Evolutionary conservation across 2,329 filamentous ascomycete genomes (phyloP).

Genomic region (Trichoderma atroviride): DNA sequence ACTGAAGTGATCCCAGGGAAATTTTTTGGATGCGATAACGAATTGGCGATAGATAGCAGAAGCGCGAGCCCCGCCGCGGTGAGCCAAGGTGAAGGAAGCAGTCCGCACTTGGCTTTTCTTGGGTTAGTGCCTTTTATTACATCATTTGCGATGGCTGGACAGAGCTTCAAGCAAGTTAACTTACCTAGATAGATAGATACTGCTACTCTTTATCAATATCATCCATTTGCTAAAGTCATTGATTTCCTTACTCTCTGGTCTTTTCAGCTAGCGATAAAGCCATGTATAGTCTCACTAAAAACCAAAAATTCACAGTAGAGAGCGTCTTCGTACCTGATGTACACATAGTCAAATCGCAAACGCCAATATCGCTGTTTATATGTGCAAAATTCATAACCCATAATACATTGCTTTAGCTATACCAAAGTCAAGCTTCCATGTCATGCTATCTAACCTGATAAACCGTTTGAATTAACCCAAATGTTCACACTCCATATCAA

Average conservation of each 20-base stretch:
- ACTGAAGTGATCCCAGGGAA: slow-evolving; percentile 28
- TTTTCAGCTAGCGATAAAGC: not conserved
- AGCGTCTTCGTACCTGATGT: not conserved
- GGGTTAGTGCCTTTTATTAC: not conserved
- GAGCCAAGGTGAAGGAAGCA: slow-evolving; percentile 27
- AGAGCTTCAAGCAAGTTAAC: not conserved
- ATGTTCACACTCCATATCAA: not conserved
- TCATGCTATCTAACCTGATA: slow-evolving; percentile 17
- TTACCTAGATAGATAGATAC: not conserved
- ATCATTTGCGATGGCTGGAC: not conserved
- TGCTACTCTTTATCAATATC: not conserved
- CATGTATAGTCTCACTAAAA: not conserved
- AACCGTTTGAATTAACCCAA: slow-evolving; percentile 17
- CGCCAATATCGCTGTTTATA: not conserved
- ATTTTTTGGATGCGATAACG: slow-evolving; percentile 36
- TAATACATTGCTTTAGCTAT: slow-evolving; percentile 5
- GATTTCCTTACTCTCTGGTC: not conserved
- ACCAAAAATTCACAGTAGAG: not conserved
- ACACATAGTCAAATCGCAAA: not conserved
- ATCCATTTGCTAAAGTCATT: not conserved
- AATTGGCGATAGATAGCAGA: slow-evolving; percentile 26
- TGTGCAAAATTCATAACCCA: slow-evolving; percentile 8
- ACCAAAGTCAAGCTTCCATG: slow-evolving; percentile 13
- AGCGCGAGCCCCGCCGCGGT: slow-evolving; percentile 38
- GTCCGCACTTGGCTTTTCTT: not conserved